A percentile compares a stretch with the other conserved stretches of the same genome.
Conservation (phyloP, 305 asterid species). For the Nicotiana rustica region DNA sequence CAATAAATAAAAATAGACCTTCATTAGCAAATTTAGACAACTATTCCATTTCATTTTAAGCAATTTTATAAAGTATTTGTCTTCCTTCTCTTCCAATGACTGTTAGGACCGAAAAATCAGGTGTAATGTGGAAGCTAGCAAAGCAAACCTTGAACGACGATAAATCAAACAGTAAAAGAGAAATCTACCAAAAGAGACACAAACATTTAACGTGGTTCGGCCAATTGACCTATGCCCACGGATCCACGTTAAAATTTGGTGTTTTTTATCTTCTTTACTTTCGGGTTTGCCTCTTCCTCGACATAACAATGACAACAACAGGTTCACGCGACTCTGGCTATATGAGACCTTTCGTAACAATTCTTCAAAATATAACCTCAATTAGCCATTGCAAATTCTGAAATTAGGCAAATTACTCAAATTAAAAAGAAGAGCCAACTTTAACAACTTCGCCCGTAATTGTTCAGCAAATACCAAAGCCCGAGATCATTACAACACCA, state of each 20-base stretch:
- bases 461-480: not conserved
- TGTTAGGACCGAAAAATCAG: too few species aligned
- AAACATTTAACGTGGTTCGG: too few species aligned
- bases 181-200: too few species aligned
- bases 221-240: too few species aligned
- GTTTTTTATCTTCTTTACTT: too few species aligned
- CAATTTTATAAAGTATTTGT: not conserved
- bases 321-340: not conserved
- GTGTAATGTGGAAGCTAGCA: too few species aligned
- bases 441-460: not conserved
- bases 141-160: too few species aligned
- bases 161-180: too few species aligned
- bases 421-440: constrained; percentile 10
- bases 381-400: not conserved
- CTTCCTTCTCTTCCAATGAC: not conserved
- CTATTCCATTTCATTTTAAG: constrained; percentile 1
- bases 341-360: not conserved
- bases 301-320: not conserved
- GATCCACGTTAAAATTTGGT: too few species aligned
- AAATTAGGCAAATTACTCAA: not conserved
- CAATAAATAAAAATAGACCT: not conserved
- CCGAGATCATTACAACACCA: not conserved
- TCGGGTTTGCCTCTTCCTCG: too few species aligned
- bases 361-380: not conserved
- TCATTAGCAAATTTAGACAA: not conserved